These are phyloP conservation scores for Erysimum cheiri DNA, from an alignment of 441 rosid genomes.

Conservation along the genomic window DNA sequence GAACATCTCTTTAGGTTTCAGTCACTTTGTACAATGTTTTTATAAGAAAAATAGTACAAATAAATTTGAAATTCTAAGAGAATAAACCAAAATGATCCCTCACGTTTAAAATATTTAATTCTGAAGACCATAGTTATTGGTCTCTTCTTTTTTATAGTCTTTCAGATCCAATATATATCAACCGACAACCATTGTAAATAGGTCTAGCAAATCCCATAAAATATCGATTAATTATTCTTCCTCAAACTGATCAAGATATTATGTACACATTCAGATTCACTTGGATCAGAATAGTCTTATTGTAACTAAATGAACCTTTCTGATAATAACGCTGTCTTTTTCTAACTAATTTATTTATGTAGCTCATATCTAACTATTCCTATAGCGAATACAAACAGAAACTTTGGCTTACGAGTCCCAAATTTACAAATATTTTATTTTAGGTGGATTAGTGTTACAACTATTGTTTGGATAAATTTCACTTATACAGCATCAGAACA, in stretches of 20 bases:
- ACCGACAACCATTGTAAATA: neutral
- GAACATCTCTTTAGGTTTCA: slow-evolving; percentile 21
- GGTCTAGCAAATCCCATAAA: neutral
- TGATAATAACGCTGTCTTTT: slow-evolving; percentile 3
- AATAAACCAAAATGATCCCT: slow-evolving; percentile 22
- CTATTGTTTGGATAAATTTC: too few relatives aligned
- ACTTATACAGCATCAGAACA: too few relatives aligned
- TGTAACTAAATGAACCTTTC: neutral
- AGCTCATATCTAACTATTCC: neutral
- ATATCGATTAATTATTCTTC: neutral
- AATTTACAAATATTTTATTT: too few relatives aligned
- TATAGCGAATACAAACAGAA: too few relatives aligned
- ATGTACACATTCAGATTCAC: neutral
- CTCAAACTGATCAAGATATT: neutral
- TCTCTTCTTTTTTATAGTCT: neutral
- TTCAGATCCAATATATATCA: slow-evolving; percentile 12
- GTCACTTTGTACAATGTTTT: slow-evolving; percentile 1
- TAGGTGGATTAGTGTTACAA: too few relatives aligned
- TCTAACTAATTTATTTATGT: slow-evolving; percentile 5
- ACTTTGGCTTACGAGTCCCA: too few relatives aligned
- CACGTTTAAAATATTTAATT: neutral
- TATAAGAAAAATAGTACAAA: neutral
- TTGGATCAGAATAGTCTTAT: neutral
- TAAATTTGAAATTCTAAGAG: neutral
- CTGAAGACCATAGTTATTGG: neutral